A percentile compares a stretch with the other conserved stretches of the same genome.
Evolutionary conservation across 495 filamentous ascomycete genomes (phyloP).

Genomic region (Gamarada debralockiae): DNA sequence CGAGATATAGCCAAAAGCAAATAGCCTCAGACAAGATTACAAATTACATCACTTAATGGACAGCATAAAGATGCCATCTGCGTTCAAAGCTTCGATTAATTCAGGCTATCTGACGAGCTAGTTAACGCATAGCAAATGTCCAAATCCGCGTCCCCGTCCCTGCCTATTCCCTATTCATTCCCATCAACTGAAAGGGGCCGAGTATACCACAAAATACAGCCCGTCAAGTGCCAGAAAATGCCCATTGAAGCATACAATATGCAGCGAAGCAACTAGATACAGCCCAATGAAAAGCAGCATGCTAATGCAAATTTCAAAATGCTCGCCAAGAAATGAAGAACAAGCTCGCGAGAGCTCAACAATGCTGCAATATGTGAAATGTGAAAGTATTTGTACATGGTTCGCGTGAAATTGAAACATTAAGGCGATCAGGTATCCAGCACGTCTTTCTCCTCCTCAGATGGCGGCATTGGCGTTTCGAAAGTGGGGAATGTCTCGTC

Average conservation of each 20-base stretch:
- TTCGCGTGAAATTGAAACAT: not conserved
- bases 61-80: no score
- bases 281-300: not conserved
- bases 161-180: no score
- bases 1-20: no score
- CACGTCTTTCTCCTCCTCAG: slow-evolving; percentile 39
- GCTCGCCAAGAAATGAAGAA: not conserved
- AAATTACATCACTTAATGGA: no score
- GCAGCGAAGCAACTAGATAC: not conserved
- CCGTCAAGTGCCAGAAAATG: not conserved
- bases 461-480: slow-evolving; percentile 33
- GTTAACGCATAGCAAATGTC: no score
- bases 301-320: not conserved
- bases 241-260: no score
- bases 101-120: no score
- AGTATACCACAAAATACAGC: not conserved
- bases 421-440: slow-evolving; percentile 25
- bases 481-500: slow-evolving; percentile 33
- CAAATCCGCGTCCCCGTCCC: no score
- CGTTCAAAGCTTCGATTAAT: no score
- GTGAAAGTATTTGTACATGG: not conserved
- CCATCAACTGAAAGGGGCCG: no score
- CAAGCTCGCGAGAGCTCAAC: not conserved
- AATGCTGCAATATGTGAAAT: not conserved
- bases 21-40: no score